phyloP scores from a whole-genome alignment of 352 stramenopile genomes.

The Phytopythium cucurbitacearum region DNA sequence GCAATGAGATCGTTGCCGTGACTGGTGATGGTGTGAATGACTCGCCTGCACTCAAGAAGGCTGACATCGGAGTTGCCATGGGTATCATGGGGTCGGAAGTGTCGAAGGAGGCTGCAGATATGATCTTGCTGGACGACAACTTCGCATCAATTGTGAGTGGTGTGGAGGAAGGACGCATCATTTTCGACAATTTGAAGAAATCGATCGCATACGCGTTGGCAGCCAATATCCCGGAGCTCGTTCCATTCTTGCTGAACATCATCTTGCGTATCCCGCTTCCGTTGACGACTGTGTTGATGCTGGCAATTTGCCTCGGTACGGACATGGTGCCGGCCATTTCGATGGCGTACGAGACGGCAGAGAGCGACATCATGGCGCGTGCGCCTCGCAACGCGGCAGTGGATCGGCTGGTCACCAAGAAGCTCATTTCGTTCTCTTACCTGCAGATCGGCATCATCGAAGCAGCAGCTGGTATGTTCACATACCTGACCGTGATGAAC shows the following conservation, averaged over 20 bases:
- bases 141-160: slow-evolving; percentile 95
- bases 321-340: slow-evolving; percentile 92
- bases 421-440: slow-evolving; percentile 90
- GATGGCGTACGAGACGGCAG: slow-evolving; percentile 87
- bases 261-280: slow-evolving; percentile 82
- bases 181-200: slow-evolving; percentile 96
- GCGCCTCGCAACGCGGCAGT: slow-evolving; percentile 71
- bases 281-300: slow-evolving; percentile 90
- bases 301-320: slow-evolving; percentile 89
- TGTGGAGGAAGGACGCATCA: slow-evolving; percentile 92
- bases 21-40: slow-evolving; percentile 99
- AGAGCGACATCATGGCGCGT: slow-evolving; percentile 87
- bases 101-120: slow-evolving; percentile 92
- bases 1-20: slow-evolving; percentile 90
- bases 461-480: slow-evolving; percentile 82
- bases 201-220: slow-evolving; percentile 91
- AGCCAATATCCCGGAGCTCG: slow-evolving; percentile 88
- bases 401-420: slow-evolving; percentile 86
- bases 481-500: slow-evolving; percentile 86
- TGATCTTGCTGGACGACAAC: slow-evolving; percentile 97
- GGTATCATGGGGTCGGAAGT: slow-evolving; percentile 96
- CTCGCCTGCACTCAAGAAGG: slow-evolving; percentile 94
- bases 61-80: slow-evolving; percentile 98
- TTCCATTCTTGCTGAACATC: slow-evolving; percentile 85
- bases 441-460: slow-evolving; percentile 87